Evolutionary conservation across 2,329 filamentous ascomycete species (phyloP).

Genomic region (Neonectria magnoliae): DNA sequence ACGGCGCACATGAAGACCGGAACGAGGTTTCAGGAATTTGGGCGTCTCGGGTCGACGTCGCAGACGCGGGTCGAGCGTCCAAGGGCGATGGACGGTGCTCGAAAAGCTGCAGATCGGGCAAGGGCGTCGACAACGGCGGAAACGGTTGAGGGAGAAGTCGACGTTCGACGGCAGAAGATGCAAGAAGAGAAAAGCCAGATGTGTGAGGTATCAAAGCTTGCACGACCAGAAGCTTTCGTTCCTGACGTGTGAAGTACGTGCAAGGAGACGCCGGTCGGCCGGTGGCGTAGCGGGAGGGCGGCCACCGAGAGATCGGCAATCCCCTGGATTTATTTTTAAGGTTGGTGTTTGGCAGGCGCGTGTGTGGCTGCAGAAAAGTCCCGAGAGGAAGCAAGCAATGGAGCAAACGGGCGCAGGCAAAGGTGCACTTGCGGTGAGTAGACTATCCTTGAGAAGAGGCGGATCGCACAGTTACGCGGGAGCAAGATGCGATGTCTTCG

Average conservation of each 20-base stretch:
- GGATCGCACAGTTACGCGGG: not conserved
- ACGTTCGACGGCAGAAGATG: not conserved
- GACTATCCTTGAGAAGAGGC: not conserved
- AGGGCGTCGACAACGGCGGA: not conserved
- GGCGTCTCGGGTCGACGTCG: constrained; percentile 31
- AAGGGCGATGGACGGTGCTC: constrained; percentile 12
- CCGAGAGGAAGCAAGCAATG: not conserved
- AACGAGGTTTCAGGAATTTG: constrained; percentile 25
- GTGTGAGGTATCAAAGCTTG: constrained; percentile 3
- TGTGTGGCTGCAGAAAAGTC: constrained; percentile 3
- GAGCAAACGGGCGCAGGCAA: not conserved
- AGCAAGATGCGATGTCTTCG: constrained; percentile 1
- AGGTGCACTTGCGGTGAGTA: not conserved
- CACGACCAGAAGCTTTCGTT: constrained; percentile 2
- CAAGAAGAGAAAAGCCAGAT: not conserved
- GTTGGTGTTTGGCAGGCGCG: constrained; percentile 1
- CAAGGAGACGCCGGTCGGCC: constrained; percentile 1
- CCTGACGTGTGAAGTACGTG: constrained; percentile 8
- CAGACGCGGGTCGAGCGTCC: constrained; percentile 12
- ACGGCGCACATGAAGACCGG: constrained; percentile 17
- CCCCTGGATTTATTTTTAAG: constrained; percentile 19
- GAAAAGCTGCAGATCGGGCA: constrained; percentile 16
- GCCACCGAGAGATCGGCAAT: constrained; percentile 20
- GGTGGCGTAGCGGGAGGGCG: constrained; percentile 22
- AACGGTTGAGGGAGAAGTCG: not conserved